These are phyloP conservation scores for Plasmodium gallinaceum DNA, from an alignment of 169 alveolate species.

Conservation along the genomic window DNA sequence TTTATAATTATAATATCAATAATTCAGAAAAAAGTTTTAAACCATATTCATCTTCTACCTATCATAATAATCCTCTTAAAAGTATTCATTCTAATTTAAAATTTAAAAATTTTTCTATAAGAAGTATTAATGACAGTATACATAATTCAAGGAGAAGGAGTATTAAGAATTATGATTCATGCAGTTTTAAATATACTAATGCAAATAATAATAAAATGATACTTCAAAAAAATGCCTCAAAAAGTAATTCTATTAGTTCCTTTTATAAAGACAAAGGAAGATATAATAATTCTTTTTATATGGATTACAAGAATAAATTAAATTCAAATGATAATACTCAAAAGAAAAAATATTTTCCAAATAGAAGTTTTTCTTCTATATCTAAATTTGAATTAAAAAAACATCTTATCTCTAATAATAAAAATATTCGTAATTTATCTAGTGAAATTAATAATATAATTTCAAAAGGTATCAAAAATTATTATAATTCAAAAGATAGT, in stretches of 20 bases:
- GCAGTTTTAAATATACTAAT: background rate
- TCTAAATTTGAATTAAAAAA: slow-evolving; percentile 39
- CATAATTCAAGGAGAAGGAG: slow-evolving; percentile 28
- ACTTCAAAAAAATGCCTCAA: background rate
- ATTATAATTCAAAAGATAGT: slow-evolving; percentile 31
- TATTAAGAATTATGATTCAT: background rate
- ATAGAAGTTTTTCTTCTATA: slow-evolving; percentile 53
- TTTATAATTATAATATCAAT: background rate
- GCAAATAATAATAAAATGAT: background rate
- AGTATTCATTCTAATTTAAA: background rate
- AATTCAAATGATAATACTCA: background rate
- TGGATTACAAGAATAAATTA: background rate
- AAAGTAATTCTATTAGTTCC: background rate
- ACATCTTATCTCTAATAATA: slow-evolving; percentile 50
- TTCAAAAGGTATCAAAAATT: slow-evolving; percentile 40
- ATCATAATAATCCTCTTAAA: background rate
- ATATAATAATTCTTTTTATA: background rate
- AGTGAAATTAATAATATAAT: slow-evolving; percentile 40
- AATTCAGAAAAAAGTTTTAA: slow-evolving; percentile 9
- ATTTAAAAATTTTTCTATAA: slow-evolving; percentile 23
- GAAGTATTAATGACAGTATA: slow-evolving; percentile 67
- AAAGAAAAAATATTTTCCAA: slow-evolving; percentile 8
- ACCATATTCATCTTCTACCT: background rate
- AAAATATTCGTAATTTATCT: slow-evolving; percentile 34
- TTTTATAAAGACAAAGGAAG: background rate